Conservation (phyloP, 2,329 filamentous ascomycete species). For the Colletotrichum kahawae region DNA sequence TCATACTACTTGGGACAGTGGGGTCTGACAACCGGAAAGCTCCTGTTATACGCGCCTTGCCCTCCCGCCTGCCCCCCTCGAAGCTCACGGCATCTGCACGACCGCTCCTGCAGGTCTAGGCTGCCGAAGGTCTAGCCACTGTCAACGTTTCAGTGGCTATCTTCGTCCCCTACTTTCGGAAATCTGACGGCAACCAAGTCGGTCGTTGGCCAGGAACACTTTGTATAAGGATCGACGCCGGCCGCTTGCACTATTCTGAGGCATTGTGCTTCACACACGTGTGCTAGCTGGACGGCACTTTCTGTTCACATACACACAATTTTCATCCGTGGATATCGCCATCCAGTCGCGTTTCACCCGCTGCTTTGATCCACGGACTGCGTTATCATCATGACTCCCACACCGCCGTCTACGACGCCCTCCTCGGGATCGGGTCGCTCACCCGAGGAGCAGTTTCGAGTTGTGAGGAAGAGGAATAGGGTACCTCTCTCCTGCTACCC, state of each 20-base stretch:
- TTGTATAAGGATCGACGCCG: background rate
- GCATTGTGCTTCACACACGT: background rate
- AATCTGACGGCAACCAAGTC: background rate
- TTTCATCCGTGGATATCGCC: background rate
- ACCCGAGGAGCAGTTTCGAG: slow-evolving; percentile 83
- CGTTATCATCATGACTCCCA: slow-evolving; percentile 68
- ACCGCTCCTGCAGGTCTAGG: background rate
- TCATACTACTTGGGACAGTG: background rate
- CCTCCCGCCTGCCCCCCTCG: background rate
- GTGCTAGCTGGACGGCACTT: background rate
- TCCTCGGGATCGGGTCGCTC: slow-evolving; percentile 75
- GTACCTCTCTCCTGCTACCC: slow-evolving; percentile 91
- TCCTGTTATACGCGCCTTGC: background rate
- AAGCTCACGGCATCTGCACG: background rate
- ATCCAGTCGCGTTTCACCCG: background rate
- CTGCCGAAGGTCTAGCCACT: background rate
- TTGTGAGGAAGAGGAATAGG: slow-evolving; percentile 90
- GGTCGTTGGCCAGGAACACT: background rate
- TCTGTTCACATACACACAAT: background rate
- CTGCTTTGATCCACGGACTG: background rate
- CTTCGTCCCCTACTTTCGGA: background rate
- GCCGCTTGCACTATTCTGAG: background rate
- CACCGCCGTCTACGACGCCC: slow-evolving; percentile 78
- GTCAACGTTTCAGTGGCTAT: slow-evolving; percentile 2
- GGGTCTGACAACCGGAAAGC: background rate